Evolutionary conservation across 257 asterid genomes (phyloP).

Genomic region (Asclepias syriaca): DNA sequence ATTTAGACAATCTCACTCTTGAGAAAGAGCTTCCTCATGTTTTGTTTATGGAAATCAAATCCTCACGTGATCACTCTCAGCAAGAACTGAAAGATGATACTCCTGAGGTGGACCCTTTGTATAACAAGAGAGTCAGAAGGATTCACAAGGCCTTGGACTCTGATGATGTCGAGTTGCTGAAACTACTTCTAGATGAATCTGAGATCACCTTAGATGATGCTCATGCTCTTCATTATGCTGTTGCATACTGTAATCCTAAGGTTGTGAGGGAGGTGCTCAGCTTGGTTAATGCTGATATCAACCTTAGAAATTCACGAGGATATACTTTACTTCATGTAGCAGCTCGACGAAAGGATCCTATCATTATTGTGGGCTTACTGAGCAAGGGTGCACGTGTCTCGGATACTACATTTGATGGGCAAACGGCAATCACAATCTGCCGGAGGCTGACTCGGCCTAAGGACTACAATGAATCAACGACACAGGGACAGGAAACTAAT

Average conservation of each 20-base stretch:
- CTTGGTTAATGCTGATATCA: conserved; percentile 48
- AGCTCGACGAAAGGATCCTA: conserved; percentile 78
- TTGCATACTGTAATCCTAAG: conserved; percentile 74
- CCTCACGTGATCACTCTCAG: conserved; percentile 35
- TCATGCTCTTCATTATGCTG: conserved; percentile 78
- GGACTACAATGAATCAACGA: conserved; percentile 49
- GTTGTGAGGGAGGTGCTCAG: conserved; percentile 53
- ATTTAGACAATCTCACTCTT: conserved; percentile 46
- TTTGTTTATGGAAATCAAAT: conserved; percentile 33
- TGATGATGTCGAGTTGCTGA: conserved; percentile 57
- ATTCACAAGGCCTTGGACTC: conserved; percentile 79
- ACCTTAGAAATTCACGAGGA: conserved; percentile 62
- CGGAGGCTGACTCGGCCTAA: conserved; percentile 68
- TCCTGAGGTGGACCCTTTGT: conserved; percentile 31
- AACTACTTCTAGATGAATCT: conserved; percentile 64
- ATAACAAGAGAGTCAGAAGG: conserved; percentile 46
- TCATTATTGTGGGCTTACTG: conserved; percentile 47
- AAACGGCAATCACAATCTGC: conserved; percentile 60
- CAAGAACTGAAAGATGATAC: conserved; percentile 38
- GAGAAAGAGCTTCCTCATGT: conserved; percentile 74
- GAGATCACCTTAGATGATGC: conserved; percentile 57
- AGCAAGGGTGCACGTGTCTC: conserved; percentile 53
- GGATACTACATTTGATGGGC: conserved; percentile 57
- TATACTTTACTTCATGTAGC: conserved; percentile 82
- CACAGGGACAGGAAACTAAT: conserved; percentile 66